These are phyloP conservation scores for Onygena corvina DNA, from an alignment of 2,329 filamentous ascomycete species.

Conservation along the genomic window DNA sequence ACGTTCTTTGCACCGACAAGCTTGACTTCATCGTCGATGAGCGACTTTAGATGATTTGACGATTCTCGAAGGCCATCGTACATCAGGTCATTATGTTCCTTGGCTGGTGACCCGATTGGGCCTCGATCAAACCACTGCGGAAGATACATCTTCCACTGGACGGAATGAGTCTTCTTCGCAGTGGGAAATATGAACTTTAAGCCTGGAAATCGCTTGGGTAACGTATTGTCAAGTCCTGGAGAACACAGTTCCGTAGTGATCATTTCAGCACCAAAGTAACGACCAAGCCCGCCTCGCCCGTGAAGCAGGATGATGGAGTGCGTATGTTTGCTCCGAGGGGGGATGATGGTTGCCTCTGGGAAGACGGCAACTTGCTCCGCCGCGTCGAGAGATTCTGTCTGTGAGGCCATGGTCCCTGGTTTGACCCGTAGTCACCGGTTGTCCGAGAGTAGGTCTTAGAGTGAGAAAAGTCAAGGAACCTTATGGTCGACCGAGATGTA, in stretches of 20 bases:
- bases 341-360: constrained; percentile 11
- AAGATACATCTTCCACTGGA: constrained; percentile 20
- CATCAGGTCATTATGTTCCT: constrained; percentile 19
- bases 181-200: constrained; percentile 30
- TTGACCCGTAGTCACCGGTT: no score
- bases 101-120: constrained; percentile 15
- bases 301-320: constrained; percentile 35
- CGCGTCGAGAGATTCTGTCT: neutral
- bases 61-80: constrained; percentile 17
- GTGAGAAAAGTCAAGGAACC: no score
- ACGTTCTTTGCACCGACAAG: constrained; percentile 16
- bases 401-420: neutral
- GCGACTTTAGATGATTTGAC: constrained; percentile 13
- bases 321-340: constrained; percentile 18
- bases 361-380: neutral
- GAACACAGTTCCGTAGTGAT: constrained; percentile 16
- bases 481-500: no score
- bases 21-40: constrained; percentile 18
- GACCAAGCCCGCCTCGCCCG: constrained; percentile 28
- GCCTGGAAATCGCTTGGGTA: constrained; percentile 24
- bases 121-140: constrained; percentile 33
- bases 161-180: constrained; percentile 17
- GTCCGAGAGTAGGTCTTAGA: no score
- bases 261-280: constrained; percentile 27
- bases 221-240: constrained; percentile 12